A percentile compares a stretch with the other conserved stretches of the same genome.
Evolutionary conservation across 163 green algal genomes (phyloP).

Genomic region (Scenedesmus sp.): DNA sequence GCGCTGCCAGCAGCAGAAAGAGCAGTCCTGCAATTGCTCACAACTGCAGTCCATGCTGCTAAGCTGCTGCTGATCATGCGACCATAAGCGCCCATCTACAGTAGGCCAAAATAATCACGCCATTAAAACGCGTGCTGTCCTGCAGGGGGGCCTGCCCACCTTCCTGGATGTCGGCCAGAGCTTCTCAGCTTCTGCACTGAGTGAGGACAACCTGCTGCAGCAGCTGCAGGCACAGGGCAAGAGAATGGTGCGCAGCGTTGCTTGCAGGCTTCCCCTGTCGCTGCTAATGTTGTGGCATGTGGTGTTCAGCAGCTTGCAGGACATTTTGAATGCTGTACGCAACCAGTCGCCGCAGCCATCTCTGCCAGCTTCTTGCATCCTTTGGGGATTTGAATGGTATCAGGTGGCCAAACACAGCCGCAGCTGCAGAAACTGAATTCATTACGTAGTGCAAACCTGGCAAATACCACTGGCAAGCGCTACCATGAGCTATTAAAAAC

Average conservation of each 20-base stretch:
- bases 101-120: no score
- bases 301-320: neutral
- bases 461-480: no score
- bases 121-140: no score
- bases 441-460: neutral
- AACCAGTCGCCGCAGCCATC: no score
- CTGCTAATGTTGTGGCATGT: neutral
- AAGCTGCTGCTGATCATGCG: neutral
- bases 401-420: no score
- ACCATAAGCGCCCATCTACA: no score
- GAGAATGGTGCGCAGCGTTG: constrained; percentile 60
- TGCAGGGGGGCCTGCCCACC: constrained; percentile 89
- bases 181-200: constrained; percentile 84
- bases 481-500: neutral
- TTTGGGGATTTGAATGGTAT: no score
- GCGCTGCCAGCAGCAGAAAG: neutral
- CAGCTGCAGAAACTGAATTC: no score
- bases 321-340: no score
- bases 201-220: constrained; percentile 93
- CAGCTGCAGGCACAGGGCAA: constrained; percentile 76
- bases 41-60: neutral
- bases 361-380: no score
- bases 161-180: constrained; percentile 94
- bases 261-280: neutral
- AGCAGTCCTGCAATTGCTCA: neutral